Percentiles rank a stretch among this genome's conserved stretches.
Conservation (phyloP, 345 rosid genomes). For the Eutrema heterophyllum region DNA sequence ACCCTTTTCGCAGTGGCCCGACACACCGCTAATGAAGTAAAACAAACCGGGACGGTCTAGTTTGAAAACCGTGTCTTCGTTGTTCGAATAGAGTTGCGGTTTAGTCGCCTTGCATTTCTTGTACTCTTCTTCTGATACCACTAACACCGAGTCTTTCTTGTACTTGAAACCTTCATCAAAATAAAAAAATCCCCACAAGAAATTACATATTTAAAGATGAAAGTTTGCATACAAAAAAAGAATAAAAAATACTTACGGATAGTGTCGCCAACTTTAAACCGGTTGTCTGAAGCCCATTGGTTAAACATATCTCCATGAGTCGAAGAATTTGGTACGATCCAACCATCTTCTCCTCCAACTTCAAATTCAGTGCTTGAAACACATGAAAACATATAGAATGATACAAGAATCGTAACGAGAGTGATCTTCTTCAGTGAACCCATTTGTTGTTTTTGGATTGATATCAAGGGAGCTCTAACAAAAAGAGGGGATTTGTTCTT, state of each 20-base stretch:
- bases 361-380: constrained; percentile 40
- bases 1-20: constrained; percentile 58
- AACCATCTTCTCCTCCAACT: constrained; percentile 62
- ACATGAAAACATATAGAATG: constrained; percentile 17
- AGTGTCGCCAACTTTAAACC: constrained; percentile 61
- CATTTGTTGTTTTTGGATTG: constrained; percentile 29
- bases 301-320: constrained; percentile 48
- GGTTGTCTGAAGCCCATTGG: constrained; percentile 71
- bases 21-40: constrained; percentile 59
- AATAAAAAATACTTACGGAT: constrained; percentile 41
- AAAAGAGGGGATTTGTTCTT: not conserved
- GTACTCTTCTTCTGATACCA: constrained; percentile 59
- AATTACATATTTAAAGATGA: not conserved
- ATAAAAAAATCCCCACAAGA: not conserved
- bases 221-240: not conserved
- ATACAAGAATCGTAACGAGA: constrained; percentile 1
- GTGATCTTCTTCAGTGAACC: constrained; percentile 1
- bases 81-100: constrained; percentile 55
- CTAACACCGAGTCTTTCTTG: constrained; percentile 52
- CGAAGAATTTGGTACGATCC: constrained; percentile 54
- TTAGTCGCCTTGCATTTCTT: constrained; percentile 46
- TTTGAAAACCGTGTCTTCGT: constrained; percentile 38
- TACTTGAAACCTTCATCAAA: constrained; percentile 46
- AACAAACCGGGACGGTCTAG: constrained; percentile 51
- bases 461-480: constrained; percentile 12